Percentiles rank a stretch among this genome's conserved stretches.
phyloP scores from a whole-genome alignment of 73 alveolate species.

The Paramecium biaurelia region DNA sequence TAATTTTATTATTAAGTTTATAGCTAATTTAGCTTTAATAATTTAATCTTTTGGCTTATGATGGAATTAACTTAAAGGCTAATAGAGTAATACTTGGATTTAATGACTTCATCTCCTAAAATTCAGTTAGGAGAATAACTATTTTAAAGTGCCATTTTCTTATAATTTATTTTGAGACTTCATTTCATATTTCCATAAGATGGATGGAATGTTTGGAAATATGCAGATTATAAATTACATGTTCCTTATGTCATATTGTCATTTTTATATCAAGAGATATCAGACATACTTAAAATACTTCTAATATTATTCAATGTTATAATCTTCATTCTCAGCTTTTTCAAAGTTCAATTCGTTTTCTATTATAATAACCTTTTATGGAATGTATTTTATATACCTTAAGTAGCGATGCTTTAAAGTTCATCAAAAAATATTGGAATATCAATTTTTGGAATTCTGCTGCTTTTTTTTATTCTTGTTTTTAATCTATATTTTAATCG shows the following conservation, averaged over 20 bases:
- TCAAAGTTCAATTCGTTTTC: not conserved
- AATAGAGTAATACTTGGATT: not conserved
- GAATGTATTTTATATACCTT: not conserved
- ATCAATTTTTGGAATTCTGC: not conserved
- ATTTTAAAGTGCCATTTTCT: not conserved
- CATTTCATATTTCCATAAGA: not conserved
- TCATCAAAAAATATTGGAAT: not conserved
- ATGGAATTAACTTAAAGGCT: not conserved
- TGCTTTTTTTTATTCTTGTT: not conserved
- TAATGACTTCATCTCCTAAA: constrained; percentile 22
- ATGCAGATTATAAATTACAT: not conserved
- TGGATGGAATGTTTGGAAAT: not conserved
- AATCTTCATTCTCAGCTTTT: not conserved
- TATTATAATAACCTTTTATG: constrained; percentile 16
- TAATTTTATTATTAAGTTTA: not conserved
- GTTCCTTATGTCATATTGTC: constrained; percentile 25
- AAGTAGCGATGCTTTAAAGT: not conserved
- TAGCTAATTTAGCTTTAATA: constrained; percentile 8
- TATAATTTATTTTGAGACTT: not conserved
- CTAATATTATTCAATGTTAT: not conserved
- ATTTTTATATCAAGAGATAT: not conserved
- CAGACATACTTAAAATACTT: not conserved
- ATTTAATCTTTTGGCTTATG: not conserved
- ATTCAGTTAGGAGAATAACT: not conserved
- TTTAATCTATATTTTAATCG: not conserved